phyloP scores from a whole-genome alignment of 1,284 basidiomycete species.

The Ganoderma lucidum region DNA sequence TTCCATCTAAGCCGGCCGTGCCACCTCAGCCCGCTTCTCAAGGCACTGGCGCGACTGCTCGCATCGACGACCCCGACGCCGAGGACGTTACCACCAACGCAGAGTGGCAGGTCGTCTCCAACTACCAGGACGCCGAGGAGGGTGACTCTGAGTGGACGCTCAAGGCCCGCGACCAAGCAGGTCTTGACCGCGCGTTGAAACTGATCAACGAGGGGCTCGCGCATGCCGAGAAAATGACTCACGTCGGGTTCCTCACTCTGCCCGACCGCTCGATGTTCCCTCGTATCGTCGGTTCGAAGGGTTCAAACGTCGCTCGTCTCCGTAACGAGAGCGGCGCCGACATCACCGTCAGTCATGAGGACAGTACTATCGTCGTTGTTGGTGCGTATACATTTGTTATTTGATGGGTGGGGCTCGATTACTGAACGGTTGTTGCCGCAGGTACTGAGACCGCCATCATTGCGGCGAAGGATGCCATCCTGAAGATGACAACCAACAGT shows the following conservation, averaged over 20 bases:
- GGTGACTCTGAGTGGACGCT: conserved; percentile 87
- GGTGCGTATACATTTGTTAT: conserved; percentile 56
- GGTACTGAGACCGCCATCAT: conserved; percentile 75
- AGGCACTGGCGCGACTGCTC: conserved; percentile 58
- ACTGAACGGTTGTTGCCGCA: conserved; percentile 38
- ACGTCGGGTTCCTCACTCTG: conserved; percentile 82
- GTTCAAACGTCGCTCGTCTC: conserved; percentile 85
- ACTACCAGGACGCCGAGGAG: conserved; percentile 82
- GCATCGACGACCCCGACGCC: conserved; percentile 82
- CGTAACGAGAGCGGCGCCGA: conserved; percentile 89
- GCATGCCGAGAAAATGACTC: conserved; percentile 76
- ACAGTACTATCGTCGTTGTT: conserved; percentile 84
- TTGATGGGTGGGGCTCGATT: conserved; percentile 1
- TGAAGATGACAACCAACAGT: conserved; percentile 64
- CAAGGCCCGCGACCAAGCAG: conserved; percentile 79
- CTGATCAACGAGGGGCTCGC: conserved; percentile 76
- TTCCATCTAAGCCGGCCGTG: conserved; percentile 71
- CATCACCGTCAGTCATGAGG: conserved; percentile 88
- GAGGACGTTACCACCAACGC: conserved; percentile 47
- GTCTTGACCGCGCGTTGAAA: conserved; percentile 76
- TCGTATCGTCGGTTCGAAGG: conserved; percentile 89
- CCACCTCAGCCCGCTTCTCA: conserved; percentile 63
- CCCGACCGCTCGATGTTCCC: conserved; percentile 81
- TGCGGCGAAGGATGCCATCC: conserved; percentile 83
- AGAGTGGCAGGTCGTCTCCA: conserved; percentile 79